Conservation (phyloP, 2,329 filamentous ascomycete genomes). For the Arthrinium puccinioides region DNA sequence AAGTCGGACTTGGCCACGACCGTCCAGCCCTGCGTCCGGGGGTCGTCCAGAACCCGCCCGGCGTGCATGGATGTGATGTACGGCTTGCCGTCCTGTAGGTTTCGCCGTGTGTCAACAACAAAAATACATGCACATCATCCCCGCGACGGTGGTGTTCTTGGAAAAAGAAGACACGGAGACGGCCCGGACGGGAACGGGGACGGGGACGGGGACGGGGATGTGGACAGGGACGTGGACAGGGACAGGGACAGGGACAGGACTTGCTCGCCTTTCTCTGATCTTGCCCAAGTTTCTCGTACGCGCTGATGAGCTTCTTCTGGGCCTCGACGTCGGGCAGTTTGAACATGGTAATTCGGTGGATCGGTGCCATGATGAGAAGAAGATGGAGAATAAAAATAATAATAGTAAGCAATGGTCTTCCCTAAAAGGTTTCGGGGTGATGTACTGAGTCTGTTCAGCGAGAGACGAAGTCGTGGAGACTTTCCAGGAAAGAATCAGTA, state of each 20-base stretch:
- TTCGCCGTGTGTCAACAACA: background rate
- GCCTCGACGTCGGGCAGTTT: conserved; percentile 39
- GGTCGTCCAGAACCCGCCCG: conserved; percentile 38
- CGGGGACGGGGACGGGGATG: conserved; percentile 3
- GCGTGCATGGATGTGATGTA: conserved; percentile 57
- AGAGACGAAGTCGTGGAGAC: no score
- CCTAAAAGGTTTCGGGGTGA: no score
- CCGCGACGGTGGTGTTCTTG: background rate
- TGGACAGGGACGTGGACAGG: background rate
- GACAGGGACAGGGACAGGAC: background rate
- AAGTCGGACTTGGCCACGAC: conserved; percentile 45
- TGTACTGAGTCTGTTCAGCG: no score
- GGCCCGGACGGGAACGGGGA: background rate
- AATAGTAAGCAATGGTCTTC: no score
- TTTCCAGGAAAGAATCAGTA: no score
- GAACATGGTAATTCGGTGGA: conserved; percentile 47
- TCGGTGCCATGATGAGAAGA: conserved; percentile 31
- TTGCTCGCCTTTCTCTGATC: conserved; percentile 33
- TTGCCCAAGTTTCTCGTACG: conserved; percentile 33
- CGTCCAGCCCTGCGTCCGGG: conserved; percentile 47
- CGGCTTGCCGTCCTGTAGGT: conserved; percentile 56
- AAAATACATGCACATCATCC: background rate
- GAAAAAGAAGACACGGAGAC: background rate
- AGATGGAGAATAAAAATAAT: no score
- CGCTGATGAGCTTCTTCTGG: conserved; percentile 35